phyloP scores from a whole-genome alignment of 352 stramenopile genomes.

The Globisporangium megalacanthum region DNA sequence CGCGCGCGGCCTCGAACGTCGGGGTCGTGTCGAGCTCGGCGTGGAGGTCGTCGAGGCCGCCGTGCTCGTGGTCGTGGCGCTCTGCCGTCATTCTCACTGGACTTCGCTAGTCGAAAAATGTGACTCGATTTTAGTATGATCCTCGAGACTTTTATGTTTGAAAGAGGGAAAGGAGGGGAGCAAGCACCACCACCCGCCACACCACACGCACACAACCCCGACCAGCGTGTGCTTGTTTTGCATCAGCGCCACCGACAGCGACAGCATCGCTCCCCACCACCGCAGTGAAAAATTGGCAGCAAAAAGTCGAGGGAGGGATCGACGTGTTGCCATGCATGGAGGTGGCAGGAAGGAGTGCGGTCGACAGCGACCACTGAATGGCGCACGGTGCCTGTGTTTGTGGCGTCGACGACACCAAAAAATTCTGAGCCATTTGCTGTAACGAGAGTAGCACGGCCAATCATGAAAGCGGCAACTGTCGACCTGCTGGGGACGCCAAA shows the following conservation, averaged over 20 bases:
- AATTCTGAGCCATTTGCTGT: conserved; percentile 2
- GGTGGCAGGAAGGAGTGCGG: background rate
- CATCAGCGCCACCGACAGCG: too few relatives aligned
- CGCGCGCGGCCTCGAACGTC: conserved; percentile 51
- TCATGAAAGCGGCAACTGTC: too few relatives aligned
- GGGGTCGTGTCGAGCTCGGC: conserved; percentile 52
- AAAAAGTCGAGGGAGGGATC: background rate
- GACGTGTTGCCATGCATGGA: background rate
- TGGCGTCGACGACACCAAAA: background rate
- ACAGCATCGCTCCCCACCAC: background rate
- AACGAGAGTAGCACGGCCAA: background rate
- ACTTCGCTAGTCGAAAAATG: too few relatives aligned
- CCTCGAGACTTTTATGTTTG: background rate
- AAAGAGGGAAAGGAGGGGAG: background rate
- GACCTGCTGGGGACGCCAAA: too few relatives aligned
- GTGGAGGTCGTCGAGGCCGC: conserved; percentile 63
- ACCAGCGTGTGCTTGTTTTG: too few relatives aligned
- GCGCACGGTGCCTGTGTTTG: background rate
- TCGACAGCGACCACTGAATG: background rate
- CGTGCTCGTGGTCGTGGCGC: conserved; percentile 25
- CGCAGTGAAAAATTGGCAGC: background rate
- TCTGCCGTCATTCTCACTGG: background rate
- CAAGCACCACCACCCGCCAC: background rate
- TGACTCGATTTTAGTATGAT: background rate
- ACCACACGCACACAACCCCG: background rate